Evolutionary conservation across 2,329 filamentous ascomycete genomes (phyloP).

Genomic region (Arthroderma sp.): DNA sequence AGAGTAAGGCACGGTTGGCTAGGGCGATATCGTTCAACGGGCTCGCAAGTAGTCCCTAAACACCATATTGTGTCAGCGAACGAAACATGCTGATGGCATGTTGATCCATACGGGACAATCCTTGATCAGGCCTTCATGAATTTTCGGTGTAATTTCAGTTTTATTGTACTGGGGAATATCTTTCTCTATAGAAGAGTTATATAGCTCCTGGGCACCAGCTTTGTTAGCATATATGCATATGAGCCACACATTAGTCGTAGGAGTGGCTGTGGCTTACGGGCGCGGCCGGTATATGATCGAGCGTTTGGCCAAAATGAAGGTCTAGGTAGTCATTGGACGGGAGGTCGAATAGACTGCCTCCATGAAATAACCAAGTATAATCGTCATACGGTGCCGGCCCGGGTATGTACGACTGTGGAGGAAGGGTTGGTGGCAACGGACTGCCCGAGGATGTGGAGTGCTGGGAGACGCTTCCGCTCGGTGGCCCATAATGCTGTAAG

Average conservation of each 20-base stretch:
- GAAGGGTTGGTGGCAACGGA: neutral
- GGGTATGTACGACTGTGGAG: conserved; percentile 3
- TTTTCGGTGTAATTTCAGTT: too few relatives aligned
- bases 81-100: neutral
- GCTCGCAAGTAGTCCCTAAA: conserved; percentile 6
- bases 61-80: neutral
- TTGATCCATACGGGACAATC: conserved; percentile 8
- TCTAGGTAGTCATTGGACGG: conserved; percentile 12
- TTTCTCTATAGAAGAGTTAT: neutral
- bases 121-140: conserved; percentile 8
- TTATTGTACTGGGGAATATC: neutral
- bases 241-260: too few relatives aligned
- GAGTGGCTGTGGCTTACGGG: too few relatives aligned
- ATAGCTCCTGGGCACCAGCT: too few relatives aligned
- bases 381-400: conserved; percentile 4
- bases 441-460: neutral
- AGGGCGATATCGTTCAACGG: conserved; percentile 8
- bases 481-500: too few relatives aligned
- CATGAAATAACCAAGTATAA: conserved; percentile 11
- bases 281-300: neutral
- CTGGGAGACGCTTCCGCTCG: neutral
- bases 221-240: neutral
- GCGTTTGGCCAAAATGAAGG: conserved; percentile 9
- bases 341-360: conserved; percentile 10
- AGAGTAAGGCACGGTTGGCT: conserved; percentile 6